A percentile compares a stretch with the other conserved stretches of the same genome.
Conservation (phyloP, 768 basidiomycete genomes). For the Pisolithus albus region DNA sequence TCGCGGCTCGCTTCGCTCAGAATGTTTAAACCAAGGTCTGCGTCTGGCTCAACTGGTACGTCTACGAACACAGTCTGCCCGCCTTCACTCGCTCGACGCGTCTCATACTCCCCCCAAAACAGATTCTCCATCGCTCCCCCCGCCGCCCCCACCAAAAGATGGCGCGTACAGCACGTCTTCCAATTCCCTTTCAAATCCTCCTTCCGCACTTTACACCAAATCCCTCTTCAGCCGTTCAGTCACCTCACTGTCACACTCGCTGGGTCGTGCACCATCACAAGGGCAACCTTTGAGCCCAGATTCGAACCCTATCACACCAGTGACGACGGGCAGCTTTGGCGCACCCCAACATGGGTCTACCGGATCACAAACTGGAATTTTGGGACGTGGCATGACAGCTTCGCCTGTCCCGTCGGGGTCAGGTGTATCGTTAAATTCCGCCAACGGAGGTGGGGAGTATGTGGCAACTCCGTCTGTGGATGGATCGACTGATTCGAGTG, state of each 20-base stretch:
- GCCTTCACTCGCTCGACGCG: neutral
- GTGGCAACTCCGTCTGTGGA: slow-evolving; percentile 14
- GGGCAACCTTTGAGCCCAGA: slow-evolving; percentile 7
- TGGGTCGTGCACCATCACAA: slow-evolving; percentile 5
- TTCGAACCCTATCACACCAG: slow-evolving; percentile 17
- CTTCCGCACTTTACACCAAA: slow-evolving; percentile 18
- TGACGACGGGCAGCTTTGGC: slow-evolving; percentile 9
- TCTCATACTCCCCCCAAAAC: neutral
- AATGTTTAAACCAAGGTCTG: slow-evolving; percentile 33
- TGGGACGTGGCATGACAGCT: slow-evolving; percentile 4
- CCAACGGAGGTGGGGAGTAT: slow-evolving; percentile 7
- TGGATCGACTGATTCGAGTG: slow-evolving; percentile 21
- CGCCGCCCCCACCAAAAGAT: slow-evolving; percentile 64
- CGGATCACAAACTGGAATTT: neutral
- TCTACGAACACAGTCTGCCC: neutral
- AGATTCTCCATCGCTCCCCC: slow-evolving; percentile 34
- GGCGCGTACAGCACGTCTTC: slow-evolving; percentile 32
- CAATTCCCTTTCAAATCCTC: slow-evolving; percentile 6
- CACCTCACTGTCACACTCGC: slow-evolving; percentile 39
- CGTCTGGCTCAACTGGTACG: slow-evolving; percentile 2
- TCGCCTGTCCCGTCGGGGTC: slow-evolving; percentile 17
- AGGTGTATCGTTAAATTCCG: slow-evolving; percentile 13
- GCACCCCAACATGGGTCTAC: neutral
- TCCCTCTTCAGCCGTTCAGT: slow-evolving; percentile 39
- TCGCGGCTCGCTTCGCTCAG: slow-evolving; percentile 38